These are phyloP conservation scores for Paramarasmius palmivorus DNA, from an alignment of 1,284 basidiomycete genomes.

Conservation along the genomic window DNA sequence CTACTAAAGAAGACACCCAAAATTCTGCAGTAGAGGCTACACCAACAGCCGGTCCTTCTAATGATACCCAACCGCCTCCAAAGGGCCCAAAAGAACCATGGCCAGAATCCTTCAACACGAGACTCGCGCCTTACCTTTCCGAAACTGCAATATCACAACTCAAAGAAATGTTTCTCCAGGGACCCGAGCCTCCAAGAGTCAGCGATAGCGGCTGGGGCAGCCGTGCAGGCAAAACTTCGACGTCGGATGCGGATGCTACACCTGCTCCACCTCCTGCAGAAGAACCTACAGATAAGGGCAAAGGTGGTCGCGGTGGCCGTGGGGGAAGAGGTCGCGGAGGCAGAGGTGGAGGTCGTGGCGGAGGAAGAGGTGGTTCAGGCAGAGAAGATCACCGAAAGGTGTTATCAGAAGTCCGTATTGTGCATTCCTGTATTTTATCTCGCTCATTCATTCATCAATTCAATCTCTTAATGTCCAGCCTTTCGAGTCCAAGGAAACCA, in stretches of 20 bases:
- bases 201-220: slow-evolving; percentile 71
- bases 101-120: slow-evolving; percentile 60
- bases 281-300: slow-evolving; percentile 27
- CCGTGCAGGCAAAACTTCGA: slow-evolving; percentile 35
- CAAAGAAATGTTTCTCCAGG: slow-evolving; percentile 76
- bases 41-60: background rate
- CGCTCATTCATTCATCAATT: slow-evolving; percentile 2
- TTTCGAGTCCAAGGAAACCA: slow-evolving; percentile 78
- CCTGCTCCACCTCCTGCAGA: slow-evolving; percentile 18
- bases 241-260: slow-evolving; percentile 27
- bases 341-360: slow-evolving; percentile 45
- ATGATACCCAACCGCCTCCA: slow-evolving; percentile 8
- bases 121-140: slow-evolving; percentile 64
- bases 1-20: background rate
- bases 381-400: slow-evolving; percentile 74
- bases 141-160: slow-evolving; percentile 60
- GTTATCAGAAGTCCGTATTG: slow-evolving; percentile 69
- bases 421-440: background rate
- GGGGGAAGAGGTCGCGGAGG: slow-evolving; percentile 45
- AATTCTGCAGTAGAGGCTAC: slow-evolving; percentile 1
- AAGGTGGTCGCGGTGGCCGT: slow-evolving; percentile 32
- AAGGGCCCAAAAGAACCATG: slow-evolving; percentile 47
- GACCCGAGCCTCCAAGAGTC: slow-evolving; percentile 65
- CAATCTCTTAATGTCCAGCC: slow-evolving; percentile 50
- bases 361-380: slow-evolving; percentile 38